Evolutionary conservation across 2,329 filamentous ascomycete genomes (phyloP).

Genomic region (Hawksworthiomyces lignivorus): DNA sequence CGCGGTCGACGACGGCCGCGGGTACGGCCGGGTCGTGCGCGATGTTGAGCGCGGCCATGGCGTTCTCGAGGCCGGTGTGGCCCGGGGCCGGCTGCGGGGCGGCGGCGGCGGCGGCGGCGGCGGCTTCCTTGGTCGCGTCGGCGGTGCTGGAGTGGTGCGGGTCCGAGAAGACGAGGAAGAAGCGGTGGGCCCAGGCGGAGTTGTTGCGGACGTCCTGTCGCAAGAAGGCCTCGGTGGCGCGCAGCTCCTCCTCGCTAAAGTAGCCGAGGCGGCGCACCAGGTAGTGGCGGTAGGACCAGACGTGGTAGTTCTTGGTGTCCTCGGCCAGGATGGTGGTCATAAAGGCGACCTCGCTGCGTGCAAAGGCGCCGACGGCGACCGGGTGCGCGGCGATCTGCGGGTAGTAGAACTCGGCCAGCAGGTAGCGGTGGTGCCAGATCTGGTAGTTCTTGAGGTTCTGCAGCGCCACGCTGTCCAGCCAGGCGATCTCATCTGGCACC

Average conservation of each 20-base stretch:
- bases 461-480: constrained; percentile 79
- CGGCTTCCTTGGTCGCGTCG: neutral
- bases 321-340: constrained; percentile 71
- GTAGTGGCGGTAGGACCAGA: constrained; percentile 89
- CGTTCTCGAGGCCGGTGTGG: constrained; percentile 4
- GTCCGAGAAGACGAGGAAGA: constrained; percentile 77
- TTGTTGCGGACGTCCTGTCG: constrained; percentile 85
- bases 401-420: constrained; percentile 53
- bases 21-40: constrained; percentile 51
- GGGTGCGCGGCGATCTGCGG: constrained; percentile 42
- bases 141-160: constrained; percentile 29
- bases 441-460: constrained; percentile 96
- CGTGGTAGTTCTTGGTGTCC: constrained; percentile 97
- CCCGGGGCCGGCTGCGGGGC: too few relatives aligned
- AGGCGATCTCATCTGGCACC: constrained; percentile 66
- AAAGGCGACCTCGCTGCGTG: constrained; percentile 64
- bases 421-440: constrained; percentile 76
- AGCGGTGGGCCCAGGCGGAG: constrained; percentile 94
- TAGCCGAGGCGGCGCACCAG: constrained; percentile 57
- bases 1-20: constrained; percentile 58
- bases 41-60: constrained; percentile 35
- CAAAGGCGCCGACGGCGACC: constrained; percentile 41
- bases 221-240: constrained; percentile 65
- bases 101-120: neutral
- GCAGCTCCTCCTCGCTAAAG: constrained; percentile 59